A percentile compares a stretch with the other conserved stretches of the same genome.
phyloP scores from a whole-genome alignment of 1,284 basidiomycete genomes.

The Cutaneotrichosporon sp. region DNA sequence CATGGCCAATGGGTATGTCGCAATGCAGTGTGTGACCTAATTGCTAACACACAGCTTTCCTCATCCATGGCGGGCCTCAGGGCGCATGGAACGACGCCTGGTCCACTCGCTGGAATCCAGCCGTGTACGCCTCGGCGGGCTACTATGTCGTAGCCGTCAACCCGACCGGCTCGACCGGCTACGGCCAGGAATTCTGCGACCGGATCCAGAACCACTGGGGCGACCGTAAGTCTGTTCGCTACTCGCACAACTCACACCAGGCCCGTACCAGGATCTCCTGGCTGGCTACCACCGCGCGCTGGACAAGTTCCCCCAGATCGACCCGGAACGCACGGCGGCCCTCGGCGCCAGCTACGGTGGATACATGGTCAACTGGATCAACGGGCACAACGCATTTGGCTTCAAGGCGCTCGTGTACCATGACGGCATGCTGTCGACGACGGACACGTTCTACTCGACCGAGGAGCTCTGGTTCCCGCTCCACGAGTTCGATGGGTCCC shows the following conservation, averaged over 20 bases:
- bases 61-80: constrained; percentile 49
- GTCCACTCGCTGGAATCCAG: constrained; percentile 84
- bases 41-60: constrained; percentile 27
- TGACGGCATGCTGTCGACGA: constrained; percentile 61
- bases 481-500: constrained; percentile 30
- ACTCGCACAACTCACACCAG: not conserved
- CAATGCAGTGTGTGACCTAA: not conserved
- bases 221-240: constrained; percentile 22
- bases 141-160: constrained; percentile 81
- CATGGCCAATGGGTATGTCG: constrained; percentile 57
- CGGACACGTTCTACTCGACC: constrained; percentile 67
- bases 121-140: constrained; percentile 53
- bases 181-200: constrained; percentile 82
- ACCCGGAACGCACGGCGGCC: constrained; percentile 70
- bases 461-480: constrained; percentile 52
- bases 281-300: constrained; percentile 70
- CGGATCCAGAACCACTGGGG: constrained; percentile 52
- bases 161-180: constrained; percentile 81
- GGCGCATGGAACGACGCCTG: constrained; percentile 75
- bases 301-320: constrained; percentile 68
- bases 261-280: constrained; percentile 71
- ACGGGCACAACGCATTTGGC: constrained; percentile 78
- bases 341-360: constrained; percentile 50
- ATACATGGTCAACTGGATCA: constrained; percentile 71
- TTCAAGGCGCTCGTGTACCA: constrained; percentile 88